Base-by-base conservation (phyloP, 768 basidiomycete species). In the Tulasnella sp. region DNA sequence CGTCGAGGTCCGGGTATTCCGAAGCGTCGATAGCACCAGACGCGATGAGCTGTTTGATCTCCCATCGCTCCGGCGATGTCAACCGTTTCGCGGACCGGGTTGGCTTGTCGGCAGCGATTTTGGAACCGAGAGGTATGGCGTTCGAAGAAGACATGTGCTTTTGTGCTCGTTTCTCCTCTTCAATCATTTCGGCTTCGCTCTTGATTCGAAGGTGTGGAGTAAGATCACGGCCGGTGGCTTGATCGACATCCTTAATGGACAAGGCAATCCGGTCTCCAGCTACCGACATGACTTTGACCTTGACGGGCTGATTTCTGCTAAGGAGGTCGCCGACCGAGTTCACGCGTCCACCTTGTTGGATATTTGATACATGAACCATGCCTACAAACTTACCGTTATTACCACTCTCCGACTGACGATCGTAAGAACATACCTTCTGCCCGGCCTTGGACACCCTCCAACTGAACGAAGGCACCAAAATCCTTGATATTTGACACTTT, bases 161-260 rank as follows among this genome's bases (percentile, higher is more conserved):
- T 41, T 91, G 89, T 18, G 93, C 90, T 4, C 87, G 88, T 72
- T 87, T 85, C 73, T 91, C 89, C 81, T 96, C 93, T 85, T 97
- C 94, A 12, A 86, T 86, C 84, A 97, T 88, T 86, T 99, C 98
- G 14, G 95, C 94, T 85, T 97, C 96, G 7, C 95, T 95, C 85
- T 94, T 95, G 87, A 98, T 95, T 75, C 94, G 93, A 14, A 99
- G 89, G 85, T 99, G 96, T 3, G 98, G 98, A 0, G 96, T 95
- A 80, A 99, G 90, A 85, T 99, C 98, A 34, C 91, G 92, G 8
- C 97, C 98, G 0, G 93, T 92, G 22, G 85, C 86, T 85, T 99
- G 98, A 85, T 99, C 98, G 44, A 96, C 98, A 85, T 99, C 98
- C 84, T 97, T 97, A 94, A 99, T 98, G 34, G 97, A 99, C 34